Evolutionary conservation across 208 protist species (phyloP).

Genomic region (Histomonas meleagridis): DNA sequence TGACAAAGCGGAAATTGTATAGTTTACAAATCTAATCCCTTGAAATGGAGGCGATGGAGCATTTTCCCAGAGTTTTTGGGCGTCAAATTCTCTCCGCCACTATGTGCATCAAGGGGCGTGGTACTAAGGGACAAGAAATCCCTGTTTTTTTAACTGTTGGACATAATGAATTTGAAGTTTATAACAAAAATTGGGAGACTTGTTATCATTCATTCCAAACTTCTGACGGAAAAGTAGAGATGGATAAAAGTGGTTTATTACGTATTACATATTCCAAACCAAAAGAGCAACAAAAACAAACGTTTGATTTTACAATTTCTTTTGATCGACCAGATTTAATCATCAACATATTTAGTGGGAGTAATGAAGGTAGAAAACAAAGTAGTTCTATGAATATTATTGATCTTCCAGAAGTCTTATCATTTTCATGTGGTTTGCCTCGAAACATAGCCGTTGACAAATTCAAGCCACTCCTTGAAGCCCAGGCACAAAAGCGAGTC

Average conservation of each 20-base stretch:
- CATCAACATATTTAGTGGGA: neutral
- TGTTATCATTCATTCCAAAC: neutral
- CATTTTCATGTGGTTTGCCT: neutral
- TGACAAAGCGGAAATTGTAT: no score
- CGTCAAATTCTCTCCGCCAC: neutral
- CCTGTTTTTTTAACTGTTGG: neutral
- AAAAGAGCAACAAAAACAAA: neutral
- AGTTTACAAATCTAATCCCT: no score
- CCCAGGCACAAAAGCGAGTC: neutral
- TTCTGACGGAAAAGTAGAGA: neutral
- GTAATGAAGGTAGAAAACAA: neutral
- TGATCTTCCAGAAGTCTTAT: neutral
- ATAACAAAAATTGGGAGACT: neutral
- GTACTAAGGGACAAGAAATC: neutral
- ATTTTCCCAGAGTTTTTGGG: neutral
- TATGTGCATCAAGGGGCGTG: neutral
- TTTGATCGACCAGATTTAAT: neutral
- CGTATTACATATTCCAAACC: neutral
- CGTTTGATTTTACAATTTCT: neutral
- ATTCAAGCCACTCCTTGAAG: neutral
- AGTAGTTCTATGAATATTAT: neutral
- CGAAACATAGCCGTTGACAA: neutral
- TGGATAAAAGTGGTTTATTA: neutral
- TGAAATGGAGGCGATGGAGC: no score
- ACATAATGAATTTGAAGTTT: slow-evolving; percentile 29